These are phyloP conservation scores for Pseudocohnilembus persalinus DNA, from an alignment of 169 alveolate genomes.

Conservation along the genomic window DNA sequence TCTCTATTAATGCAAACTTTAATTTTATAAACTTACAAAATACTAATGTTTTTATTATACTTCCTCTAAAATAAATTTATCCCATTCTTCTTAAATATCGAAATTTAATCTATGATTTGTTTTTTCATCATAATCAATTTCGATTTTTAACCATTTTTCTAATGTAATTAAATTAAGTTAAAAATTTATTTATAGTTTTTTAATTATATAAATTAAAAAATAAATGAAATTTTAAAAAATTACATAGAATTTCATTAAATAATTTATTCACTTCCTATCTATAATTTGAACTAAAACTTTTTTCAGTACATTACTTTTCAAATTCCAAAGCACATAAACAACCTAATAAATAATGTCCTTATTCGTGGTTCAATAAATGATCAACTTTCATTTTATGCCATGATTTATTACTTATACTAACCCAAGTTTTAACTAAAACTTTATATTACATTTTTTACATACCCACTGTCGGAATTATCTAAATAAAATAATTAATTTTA, in stretches of 20 bases:
- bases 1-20: too few species aligned
- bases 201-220: too few species aligned
- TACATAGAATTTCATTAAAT: background rate
- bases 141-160: background rate
- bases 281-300: too few species aligned
- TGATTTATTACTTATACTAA: background rate
- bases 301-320: background rate
- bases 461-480: background rate
- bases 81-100: background rate
- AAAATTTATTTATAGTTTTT: too few species aligned
- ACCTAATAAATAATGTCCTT: background rate
- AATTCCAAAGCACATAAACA: background rate
- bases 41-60: too few species aligned
- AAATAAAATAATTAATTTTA: too few species aligned
- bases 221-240: too few species aligned
- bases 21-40: too few species aligned
- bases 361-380: background rate
- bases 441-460: background rate
- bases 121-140: background rate
- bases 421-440: background rate
- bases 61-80: background rate
- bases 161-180: background rate
- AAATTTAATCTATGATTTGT: background rate
- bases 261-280: background rate
- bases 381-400: background rate